Evolutionary conservation across 164 flowering plant genomes (phyloP).

Genomic region (Pachysandra terminalis): DNA sequence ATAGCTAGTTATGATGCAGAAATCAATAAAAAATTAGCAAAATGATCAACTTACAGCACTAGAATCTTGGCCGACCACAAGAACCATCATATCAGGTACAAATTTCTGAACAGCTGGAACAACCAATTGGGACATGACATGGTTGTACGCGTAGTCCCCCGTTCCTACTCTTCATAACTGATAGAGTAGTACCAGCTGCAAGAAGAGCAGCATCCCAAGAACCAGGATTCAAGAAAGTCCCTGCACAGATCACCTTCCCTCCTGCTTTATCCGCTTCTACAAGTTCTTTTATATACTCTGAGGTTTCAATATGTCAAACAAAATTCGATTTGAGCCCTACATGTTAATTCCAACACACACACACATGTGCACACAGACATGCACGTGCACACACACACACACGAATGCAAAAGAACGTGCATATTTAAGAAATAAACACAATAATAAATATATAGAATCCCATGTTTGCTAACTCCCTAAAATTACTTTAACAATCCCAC

Average conservation of each 20-base stretch:
- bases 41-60: slow-evolving; percentile 70
- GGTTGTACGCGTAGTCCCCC: slow-evolving; percentile 69
- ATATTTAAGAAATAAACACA: no score
- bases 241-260: slow-evolving; percentile 52
- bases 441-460: no score
- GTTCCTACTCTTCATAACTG: slow-evolving; percentile 86
- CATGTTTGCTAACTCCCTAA: no score
- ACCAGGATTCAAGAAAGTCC: slow-evolving; percentile 81
- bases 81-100: slow-evolving; percentile 59
- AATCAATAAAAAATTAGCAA: neutral
- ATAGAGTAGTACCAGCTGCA: slow-evolving; percentile 85
- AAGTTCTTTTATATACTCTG: slow-evolving; percentile 73
- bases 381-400: no score
- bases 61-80: slow-evolving; percentile 90
- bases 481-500: no score
- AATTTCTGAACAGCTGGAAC: slow-evolving; percentile 73
- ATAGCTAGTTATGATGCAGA: neutral
- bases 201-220: slow-evolving; percentile 82
- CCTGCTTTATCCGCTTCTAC: slow-evolving; percentile 68
- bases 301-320: slow-evolving; percentile 7
- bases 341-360: no score
- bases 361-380: no score
- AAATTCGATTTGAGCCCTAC: neutral
- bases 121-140: slow-evolving; percentile 70
- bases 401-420: no score